Conservation (phyloP, 1,284 basidiomycete species). For the Erythrobasidium hasegawianum region DNA sequence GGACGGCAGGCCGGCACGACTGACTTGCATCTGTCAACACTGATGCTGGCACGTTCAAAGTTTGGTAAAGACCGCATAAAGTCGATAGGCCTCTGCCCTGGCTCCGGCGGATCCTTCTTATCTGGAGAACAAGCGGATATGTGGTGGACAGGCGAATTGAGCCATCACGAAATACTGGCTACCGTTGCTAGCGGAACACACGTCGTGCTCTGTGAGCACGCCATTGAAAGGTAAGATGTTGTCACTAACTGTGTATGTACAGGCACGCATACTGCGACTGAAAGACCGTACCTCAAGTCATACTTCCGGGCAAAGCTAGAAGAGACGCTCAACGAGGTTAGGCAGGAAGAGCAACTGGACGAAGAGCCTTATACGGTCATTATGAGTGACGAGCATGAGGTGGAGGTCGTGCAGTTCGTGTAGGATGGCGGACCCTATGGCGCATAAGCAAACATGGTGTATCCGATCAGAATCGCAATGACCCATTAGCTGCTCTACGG, state of each 20-base stretch:
- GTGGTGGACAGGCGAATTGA: constrained; percentile 32
- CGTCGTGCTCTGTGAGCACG: constrained; percentile 24
- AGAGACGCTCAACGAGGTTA: constrained; percentile 29
- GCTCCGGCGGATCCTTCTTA: constrained; percentile 24
- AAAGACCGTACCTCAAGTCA: constrained; percentile 32
- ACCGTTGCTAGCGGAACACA: constrained; percentile 25
- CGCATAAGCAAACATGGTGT: too few relatives aligned
- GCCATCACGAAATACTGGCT: constrained; percentile 34
- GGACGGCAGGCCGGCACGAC: too few relatives aligned
- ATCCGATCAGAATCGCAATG: too few relatives aligned
- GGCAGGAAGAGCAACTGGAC: constrained; percentile 27
- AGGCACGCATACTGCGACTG: constrained; percentile 35
- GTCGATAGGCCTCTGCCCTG: constrained; percentile 23
- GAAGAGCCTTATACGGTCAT: constrained; percentile 27
- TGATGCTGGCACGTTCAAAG: constrained; percentile 25
- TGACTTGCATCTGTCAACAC: background rate
- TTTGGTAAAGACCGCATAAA: constrained; percentile 10
- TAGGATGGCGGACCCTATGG: too few relatives aligned
- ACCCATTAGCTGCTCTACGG: too few relatives aligned
- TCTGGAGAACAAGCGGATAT: constrained; percentile 14
- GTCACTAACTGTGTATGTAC: too few relatives aligned
- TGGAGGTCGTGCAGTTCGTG: constrained; percentile 30
- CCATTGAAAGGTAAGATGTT: too few relatives aligned
- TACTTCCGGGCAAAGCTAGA: constrained; percentile 31
- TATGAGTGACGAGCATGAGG: constrained; percentile 30